Conservation (phyloP, 192 early-diverging fungal species). For the Spizellomyces sp. region DNA sequence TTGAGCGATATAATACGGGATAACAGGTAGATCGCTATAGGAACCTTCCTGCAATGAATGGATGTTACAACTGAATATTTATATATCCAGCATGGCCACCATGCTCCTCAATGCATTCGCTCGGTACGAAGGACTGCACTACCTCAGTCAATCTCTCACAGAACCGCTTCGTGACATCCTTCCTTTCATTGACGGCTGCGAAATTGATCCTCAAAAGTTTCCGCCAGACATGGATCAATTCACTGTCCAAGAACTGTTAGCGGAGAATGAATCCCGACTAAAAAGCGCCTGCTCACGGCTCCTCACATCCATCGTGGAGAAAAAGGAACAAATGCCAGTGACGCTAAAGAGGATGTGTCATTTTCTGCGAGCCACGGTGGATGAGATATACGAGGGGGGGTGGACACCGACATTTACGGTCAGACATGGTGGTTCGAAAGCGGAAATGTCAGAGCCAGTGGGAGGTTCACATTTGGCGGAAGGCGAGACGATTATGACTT, state of each 20-base stretch:
- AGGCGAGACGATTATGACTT: too few relatives aligned
- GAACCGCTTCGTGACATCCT: conserved; percentile 32
- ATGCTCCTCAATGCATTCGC: conserved; percentile 52
- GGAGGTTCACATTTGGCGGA: too few relatives aligned
- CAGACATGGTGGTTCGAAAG: not conserved
- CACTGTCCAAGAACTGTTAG: conserved; percentile 12
- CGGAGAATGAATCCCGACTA: conserved; percentile 32
- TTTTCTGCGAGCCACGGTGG: conserved; percentile 31
- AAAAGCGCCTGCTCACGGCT: conserved; percentile 25
- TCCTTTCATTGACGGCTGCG: conserved; percentile 35
- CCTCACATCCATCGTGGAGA: conserved; percentile 25
- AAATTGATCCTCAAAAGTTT: conserved; percentile 50
- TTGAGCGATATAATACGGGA: conserved; percentile 51
- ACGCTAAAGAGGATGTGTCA: conserved; percentile 31
- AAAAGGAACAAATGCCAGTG: conserved; percentile 26
- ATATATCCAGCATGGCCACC: conserved; percentile 34
- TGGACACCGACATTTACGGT: conserved; percentile 30
- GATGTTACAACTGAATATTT: too few relatives aligned
- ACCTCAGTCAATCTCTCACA: conserved; percentile 30
- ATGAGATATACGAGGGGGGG: conserved; percentile 26
- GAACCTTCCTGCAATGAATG: too few relatives aligned
- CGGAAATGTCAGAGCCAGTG: not conserved
- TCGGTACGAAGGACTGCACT: conserved; percentile 35
- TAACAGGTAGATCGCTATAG: conserved; percentile 35
- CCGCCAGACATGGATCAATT: conserved; percentile 14